Percentiles rank a stretch among this genome's conserved stretches.
These are phyloP conservation scores for Pseudotulostoma volvatum DNA, from an alignment of 495 filamentous ascomycete species.

Conservation along the genomic window DNA sequence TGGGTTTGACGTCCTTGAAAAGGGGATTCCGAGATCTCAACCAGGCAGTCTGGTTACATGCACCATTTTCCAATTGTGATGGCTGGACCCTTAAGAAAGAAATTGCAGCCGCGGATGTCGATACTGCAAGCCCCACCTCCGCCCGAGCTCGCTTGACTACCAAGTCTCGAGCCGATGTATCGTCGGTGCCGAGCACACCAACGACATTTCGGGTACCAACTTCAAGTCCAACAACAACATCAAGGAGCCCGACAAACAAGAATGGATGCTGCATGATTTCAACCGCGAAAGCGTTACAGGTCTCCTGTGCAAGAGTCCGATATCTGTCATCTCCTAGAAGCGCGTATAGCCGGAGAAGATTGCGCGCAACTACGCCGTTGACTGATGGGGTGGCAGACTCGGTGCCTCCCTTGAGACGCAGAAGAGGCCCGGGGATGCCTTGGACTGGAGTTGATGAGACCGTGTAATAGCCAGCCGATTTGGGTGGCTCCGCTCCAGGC, in stretches of 20 bases:
- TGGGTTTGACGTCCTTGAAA: conserved; percentile 27
- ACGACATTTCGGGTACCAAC: conserved; percentile 32
- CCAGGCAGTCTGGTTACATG: conserved; percentile 34
- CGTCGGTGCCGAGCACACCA: conserved; percentile 21
- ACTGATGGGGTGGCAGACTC: conserved; percentile 78
- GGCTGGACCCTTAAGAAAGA: conserved; percentile 26
- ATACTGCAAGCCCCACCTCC: conserved; percentile 24
- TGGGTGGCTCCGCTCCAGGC: conserved; percentile 13
- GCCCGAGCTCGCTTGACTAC: conserved; percentile 21
- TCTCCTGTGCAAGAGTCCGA: conserved; percentile 48
- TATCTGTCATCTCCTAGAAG: conserved; percentile 54
- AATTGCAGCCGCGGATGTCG: conserved; percentile 18
- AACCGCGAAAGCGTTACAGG: conserved; percentile 67
- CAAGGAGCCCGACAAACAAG: conserved; percentile 66
- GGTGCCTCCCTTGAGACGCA: conserved; percentile 85
- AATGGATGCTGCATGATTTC: conserved; percentile 88
- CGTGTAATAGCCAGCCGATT: conserved; percentile 69
- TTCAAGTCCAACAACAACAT: conserved; percentile 56
- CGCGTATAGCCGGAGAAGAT: conserved; percentile 61
- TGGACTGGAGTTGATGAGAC: conserved; percentile 46
- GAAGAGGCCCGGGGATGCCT: conserved; percentile 58
- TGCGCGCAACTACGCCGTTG: conserved; percentile 70
- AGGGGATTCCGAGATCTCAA: conserved; percentile 31
- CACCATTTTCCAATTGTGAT: conserved; percentile 34
- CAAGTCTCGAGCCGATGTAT: conserved; percentile 21